Evolutionary conservation across 495 filamentous ascomycete genomes (phyloP).

Genomic region (Penicillium steckii): DNA sequence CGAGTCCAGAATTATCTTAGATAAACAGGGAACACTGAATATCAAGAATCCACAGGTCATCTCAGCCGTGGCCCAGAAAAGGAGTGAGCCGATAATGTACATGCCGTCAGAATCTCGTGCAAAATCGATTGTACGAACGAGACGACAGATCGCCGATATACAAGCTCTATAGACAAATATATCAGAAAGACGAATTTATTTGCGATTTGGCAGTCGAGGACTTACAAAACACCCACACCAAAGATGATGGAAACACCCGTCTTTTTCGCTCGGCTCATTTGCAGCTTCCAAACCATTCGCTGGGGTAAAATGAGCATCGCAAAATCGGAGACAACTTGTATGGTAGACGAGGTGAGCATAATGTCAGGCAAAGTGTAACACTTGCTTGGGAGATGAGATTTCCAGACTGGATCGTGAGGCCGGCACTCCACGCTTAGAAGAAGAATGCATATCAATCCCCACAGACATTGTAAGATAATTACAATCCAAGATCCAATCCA

Average conservation of each 20-base stretch:
- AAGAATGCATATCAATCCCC: constrained; percentile 14
- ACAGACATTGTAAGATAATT: constrained; percentile 16
- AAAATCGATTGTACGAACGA: constrained; percentile 15
- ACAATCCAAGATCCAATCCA: constrained; percentile 21
- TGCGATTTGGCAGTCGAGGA: not conserved
- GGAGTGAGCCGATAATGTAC: constrained; percentile 18
- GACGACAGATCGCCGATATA: constrained; percentile 15
- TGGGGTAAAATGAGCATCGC: constrained; percentile 38
- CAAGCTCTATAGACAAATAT: constrained; percentile 5
- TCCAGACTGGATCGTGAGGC: constrained; percentile 20
- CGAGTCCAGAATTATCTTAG: constrained; percentile 20
- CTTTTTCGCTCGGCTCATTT: constrained; percentile 36
- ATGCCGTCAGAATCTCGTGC: constrained; percentile 16
- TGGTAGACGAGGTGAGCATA: constrained; percentile 28
- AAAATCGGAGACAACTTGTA: constrained; percentile 40
- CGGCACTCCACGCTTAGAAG: constrained; percentile 20
- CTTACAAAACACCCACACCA: constrained; percentile 39
- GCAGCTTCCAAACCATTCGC: constrained; percentile 35
- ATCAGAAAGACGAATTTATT: not conserved
- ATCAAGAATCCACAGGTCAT: constrained; percentile 30
- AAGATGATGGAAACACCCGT: constrained; percentile 45
- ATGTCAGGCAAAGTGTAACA: constrained; percentile 20
- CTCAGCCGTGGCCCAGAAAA: constrained; percentile 25
- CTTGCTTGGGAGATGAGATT: constrained; percentile 21
- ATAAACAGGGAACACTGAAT: constrained; percentile 22